Conservation (phyloP, 495 filamentous ascomycete species). For the Xylaria bambusicola region DNA sequence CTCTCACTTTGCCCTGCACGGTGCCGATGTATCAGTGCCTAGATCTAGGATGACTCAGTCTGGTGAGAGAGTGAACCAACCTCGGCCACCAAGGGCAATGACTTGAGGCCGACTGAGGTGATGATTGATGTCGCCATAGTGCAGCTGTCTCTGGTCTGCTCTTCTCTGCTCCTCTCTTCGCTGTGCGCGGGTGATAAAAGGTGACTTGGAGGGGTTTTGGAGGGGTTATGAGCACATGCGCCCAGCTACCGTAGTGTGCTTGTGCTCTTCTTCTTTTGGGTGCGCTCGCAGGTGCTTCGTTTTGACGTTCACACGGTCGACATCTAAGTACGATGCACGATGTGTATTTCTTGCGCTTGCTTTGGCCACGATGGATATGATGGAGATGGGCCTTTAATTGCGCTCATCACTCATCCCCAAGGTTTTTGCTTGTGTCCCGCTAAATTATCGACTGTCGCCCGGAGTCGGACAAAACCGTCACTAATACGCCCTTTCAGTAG, state of each 20-base stretch:
- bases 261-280: no score
- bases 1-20: conserved; percentile 71
- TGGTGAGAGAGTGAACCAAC: conserved; percentile 6
- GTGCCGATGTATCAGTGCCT: background rate
- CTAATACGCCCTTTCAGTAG: background rate
- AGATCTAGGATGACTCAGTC: background rate
- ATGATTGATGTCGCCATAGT: conserved; percentile 14
- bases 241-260: background rate
- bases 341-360: background rate
- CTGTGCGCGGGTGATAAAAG: background rate
- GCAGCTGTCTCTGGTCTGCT: no score
- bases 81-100: conserved; percentile 16
- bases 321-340: background rate
- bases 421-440: background rate
- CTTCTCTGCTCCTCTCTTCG: background rate
- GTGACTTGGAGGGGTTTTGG: background rate
- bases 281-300: background rate
- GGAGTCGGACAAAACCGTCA: background rate
- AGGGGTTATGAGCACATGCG: background rate
- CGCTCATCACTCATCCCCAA: background rate
- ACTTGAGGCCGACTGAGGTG: conserved; percentile 13
- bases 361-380: background rate
- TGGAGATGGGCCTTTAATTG: background rate
- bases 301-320: background rate
- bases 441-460: background rate